phyloP scores from a whole-genome alignment of 306 rosid species.

The Vachellia pachyceras region DNA sequence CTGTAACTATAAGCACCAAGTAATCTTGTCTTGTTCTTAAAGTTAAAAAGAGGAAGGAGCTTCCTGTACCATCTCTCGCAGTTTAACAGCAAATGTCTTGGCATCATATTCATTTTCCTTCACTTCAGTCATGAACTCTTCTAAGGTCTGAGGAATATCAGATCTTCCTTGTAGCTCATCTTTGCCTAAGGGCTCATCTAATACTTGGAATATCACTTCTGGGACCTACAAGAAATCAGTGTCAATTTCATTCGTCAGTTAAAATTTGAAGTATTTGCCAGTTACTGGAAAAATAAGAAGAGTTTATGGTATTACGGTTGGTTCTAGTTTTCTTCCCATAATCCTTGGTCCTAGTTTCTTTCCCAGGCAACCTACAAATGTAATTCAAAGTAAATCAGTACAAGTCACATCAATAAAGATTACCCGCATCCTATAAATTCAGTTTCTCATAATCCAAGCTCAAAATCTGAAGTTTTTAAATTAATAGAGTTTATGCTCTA shows the following conservation, averaged over 20 bases:
- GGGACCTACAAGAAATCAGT: slow-evolving; percentile 71
- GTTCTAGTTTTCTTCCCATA: slow-evolving; percentile 76
- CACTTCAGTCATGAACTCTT: slow-evolving; percentile 83
- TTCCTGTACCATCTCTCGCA: slow-evolving; percentile 76
- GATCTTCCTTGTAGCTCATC: slow-evolving; percentile 74
- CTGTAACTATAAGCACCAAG: no score
- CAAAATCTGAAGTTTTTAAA: neutral
- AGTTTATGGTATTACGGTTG: slow-evolving; percentile 60
- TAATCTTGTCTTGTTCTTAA: neutral
- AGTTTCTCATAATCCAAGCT: neutral
- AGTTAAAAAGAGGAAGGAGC: neutral
- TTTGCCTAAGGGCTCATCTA: slow-evolving; percentile 72
- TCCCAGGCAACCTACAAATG: slow-evolving; percentile 86
- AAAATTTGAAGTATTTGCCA: slow-evolving; percentile 14
- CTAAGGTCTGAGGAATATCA: slow-evolving; percentile 86
- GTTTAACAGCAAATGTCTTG: slow-evolving; percentile 80
- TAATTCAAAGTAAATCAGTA: slow-evolving; percentile 34
- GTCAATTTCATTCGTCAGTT: slow-evolving; percentile 37
- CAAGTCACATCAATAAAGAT: neutral
- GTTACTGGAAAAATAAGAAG: slow-evolving; percentile 6
- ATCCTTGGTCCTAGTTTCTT: slow-evolving; percentile 86
- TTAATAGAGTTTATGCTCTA: slow-evolving; percentile 9
- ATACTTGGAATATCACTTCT: slow-evolving; percentile 82
- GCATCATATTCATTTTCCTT: slow-evolving; percentile 72
- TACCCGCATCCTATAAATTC: neutral